Evolutionary conservation across 2,329 filamentous ascomycete genomes (phyloP), one percentile per base, ranked within the genome.

Genomic region (Calonectria fujianensis): DNA sequence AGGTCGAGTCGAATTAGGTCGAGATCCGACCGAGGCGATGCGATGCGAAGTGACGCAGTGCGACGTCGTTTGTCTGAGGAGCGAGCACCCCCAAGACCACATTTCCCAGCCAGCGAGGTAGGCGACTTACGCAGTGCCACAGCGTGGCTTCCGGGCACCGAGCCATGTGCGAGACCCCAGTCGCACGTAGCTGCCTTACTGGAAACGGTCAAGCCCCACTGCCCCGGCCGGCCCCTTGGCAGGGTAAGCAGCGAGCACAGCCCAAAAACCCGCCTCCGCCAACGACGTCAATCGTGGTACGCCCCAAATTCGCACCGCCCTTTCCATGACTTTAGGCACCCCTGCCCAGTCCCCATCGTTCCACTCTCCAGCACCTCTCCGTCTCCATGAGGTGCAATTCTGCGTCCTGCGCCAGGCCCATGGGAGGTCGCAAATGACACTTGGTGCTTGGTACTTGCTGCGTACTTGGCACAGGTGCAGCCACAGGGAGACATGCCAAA

Each of bases 21-120:
- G 74, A 76, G 75, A 74, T 76, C 72, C 75, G 80, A 65, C 45
- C 67, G 69, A 73, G 59, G 64, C 75, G 71, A 72, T 74, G 74
- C 70, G 71, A 75, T 77, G 74, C 74, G 71, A 75, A 81, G 80
- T 81, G 80, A 81, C 80, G 80, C 80, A 81, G 80, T 80, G 77
- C 79, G 77, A 80, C 80, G 80, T 81, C 72, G 72, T 79, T 63
- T 81, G 77, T 80, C 80, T 78, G 74, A 80, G 78, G 80, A 79
- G 75, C 75, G 77, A 77, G 73, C 74, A 72, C 57, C 29, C 57
- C 29, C 72, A 74, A 65, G 71, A 74, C 59, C 59, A 67, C 72
- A 52, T 63, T 57, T 64, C 67, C 72, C 31, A 71, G 64, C 73
- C 76, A 75, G 64, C 45, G 70, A 70, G 70, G 76, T 52, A 69